Percentiles rank a stretch among this genome's conserved stretches.
These are phyloP conservation scores for Nymphaea colorata DNA, from an alignment of 164 flowering plant species.

Conservation along the genomic window DNA sequence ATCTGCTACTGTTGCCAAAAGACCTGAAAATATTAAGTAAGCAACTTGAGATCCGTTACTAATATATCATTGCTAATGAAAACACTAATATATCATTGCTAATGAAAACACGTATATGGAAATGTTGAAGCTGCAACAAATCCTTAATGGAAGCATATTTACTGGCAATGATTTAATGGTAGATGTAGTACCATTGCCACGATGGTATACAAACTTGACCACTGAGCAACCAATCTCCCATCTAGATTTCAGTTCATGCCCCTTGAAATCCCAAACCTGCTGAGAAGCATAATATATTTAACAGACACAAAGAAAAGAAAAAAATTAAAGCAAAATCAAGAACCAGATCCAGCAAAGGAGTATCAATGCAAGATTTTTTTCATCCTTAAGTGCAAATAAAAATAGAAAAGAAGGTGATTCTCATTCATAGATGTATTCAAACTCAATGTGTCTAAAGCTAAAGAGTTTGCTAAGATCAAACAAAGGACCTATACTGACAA, in stretches of 20 bases:
- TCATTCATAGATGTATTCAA: too few species aligned
- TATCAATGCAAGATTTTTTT: too few species aligned
- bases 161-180: not conserved
- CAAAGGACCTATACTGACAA: not conserved
- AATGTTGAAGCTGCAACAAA: too few species aligned
- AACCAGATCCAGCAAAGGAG: not conserved
- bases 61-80: not conserved
- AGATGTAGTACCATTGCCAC: slow-evolving; percentile 53
- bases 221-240: slow-evolving; percentile 71
- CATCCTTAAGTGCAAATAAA: not conserved
- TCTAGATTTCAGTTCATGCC: slow-evolving; percentile 55
- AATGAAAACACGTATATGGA: not conserved
- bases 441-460: not conserved
- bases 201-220: slow-evolving; percentile 70
- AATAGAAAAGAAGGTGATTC: not conserved
- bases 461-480: not conserved
- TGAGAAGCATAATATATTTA: slow-evolving; percentile 1
- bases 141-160: not conserved
- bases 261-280: slow-evolving; percentile 95
- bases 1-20: slow-evolving; percentile 79
- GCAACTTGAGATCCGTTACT: not conserved
- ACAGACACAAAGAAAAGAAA: not conserved
- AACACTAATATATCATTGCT: not conserved
- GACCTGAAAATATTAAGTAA: slow-evolving; percentile 32
- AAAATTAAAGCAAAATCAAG: not conserved